These are phyloP conservation scores for Blastocystis sp. DNA, from an alignment of 352 stramenopile species.

Conservation along the genomic window DNA sequence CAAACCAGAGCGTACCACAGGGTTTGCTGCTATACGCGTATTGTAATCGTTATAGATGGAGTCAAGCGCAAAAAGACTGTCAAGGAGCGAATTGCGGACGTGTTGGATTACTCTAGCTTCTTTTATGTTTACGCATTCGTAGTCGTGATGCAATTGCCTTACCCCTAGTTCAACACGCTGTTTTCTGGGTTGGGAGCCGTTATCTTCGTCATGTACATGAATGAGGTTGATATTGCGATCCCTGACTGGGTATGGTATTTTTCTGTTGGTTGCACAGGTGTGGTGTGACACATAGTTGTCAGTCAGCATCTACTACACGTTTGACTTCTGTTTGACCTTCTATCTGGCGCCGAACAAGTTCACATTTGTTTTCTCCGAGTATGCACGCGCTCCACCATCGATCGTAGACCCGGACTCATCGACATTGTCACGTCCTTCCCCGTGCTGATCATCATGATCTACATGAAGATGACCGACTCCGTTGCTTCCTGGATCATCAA, in stretches of 20 bases:
- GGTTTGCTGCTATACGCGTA: background rate
- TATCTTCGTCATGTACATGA: conserved; percentile 67
- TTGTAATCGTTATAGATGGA: background rate
- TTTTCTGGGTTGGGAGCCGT: conserved; percentile 50
- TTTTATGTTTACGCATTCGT: conserved; percentile 59
- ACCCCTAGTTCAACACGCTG: conserved; percentile 54
- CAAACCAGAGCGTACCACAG: background rate
- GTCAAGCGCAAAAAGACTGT: conserved; percentile 10
- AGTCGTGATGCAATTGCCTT: background rate
- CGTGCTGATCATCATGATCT: conserved; percentile 57
- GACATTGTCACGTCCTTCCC: conserved; percentile 52
- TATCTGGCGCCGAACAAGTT: conserved; percentile 61
- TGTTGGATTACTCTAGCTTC: conserved; percentile 56
- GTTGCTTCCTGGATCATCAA: conserved; percentile 49
- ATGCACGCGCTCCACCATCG: background rate
- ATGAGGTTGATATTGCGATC: conserved; percentile 48
- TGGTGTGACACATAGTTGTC: background rate
- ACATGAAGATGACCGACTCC: conserved; percentile 36
- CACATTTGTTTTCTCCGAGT: conserved; percentile 55
- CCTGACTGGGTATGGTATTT: conserved; percentile 61
- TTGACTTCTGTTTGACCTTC: conserved; percentile 57
- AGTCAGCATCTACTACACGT: conserved; percentile 62
- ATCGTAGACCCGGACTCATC: conserved; percentile 15
- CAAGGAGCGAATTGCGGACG: conserved; percentile 38
- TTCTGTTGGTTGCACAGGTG: background rate